phyloP scores from a whole-genome alignment of 495 filamentous ascomycete genomes.

The Trichoderma gamsii region DNA sequence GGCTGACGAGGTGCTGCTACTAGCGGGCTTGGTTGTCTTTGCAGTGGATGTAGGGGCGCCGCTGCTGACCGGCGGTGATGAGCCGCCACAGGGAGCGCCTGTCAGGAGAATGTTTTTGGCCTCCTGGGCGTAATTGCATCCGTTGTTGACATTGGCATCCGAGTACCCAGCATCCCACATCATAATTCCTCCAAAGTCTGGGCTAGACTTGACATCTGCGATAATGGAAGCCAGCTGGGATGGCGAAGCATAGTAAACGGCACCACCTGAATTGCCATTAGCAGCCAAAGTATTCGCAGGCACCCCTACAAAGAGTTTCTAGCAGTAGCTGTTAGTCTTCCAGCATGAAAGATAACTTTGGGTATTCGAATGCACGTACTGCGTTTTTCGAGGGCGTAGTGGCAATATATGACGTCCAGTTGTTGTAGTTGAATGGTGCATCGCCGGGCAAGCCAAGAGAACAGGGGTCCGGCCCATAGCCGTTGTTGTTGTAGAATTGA shows the following conservation, averaged over 20 bases:
- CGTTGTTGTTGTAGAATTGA: slow-evolving; percentile 62
- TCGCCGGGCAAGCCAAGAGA: slow-evolving; percentile 19
- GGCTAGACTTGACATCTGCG: slow-evolving; percentile 26
- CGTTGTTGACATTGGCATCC: slow-evolving; percentile 36
- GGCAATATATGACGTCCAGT: slow-evolving; percentile 52
- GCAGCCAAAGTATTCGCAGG: slow-evolving; percentile 41
- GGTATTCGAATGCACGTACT: background rate
- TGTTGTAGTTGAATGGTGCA: slow-evolving; percentile 51
- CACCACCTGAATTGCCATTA: slow-evolving; percentile 23
- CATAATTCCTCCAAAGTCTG: slow-evolving; percentile 49
- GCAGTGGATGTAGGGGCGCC: background rate
- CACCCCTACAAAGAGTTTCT: slow-evolving; percentile 51
- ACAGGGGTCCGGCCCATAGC: slow-evolving; percentile 32
- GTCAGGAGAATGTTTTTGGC: slow-evolving; percentile 27
- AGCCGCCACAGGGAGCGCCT: slow-evolving; percentile 22
- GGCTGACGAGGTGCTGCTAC: slow-evolving; percentile 10
- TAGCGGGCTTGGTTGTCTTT: background rate
- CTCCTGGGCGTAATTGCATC: slow-evolving; percentile 39
- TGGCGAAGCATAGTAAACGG: slow-evolving; percentile 40
- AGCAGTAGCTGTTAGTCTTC: background rate
- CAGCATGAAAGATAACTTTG: background rate
- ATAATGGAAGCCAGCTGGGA: slow-evolving; percentile 33
- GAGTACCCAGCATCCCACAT: slow-evolving; percentile 48
- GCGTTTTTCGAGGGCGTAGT: slow-evolving; percentile 46
- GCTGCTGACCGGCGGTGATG: background rate